Conservation (phyloP, 345 rosid species). For the Eucalyptus microcorys region DNA sequence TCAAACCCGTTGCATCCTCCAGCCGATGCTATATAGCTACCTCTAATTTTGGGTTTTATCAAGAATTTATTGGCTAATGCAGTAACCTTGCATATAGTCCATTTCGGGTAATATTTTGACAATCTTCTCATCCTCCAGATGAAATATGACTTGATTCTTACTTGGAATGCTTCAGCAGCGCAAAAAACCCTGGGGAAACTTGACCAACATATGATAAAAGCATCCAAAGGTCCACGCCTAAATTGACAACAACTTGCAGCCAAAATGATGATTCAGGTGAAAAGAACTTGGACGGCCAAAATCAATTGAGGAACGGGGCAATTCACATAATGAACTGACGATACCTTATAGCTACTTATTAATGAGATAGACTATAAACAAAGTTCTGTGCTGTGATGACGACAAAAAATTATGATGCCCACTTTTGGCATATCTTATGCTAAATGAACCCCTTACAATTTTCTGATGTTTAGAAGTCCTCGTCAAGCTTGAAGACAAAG, state of each 20-base stretch:
- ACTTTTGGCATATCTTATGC: background rate
- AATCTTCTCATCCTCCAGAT: background rate
- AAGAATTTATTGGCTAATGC: background rate
- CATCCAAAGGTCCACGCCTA: background rate
- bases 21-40: background rate
- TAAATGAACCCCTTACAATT: background rate
- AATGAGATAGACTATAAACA: background rate
- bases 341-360: background rate
- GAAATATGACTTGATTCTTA: background rate
- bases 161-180: background rate
- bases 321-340: background rate
- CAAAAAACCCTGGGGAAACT: background rate
- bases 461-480: conserved; percentile 38
- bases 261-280: background rate
- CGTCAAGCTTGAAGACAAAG: conserved; percentile 60
- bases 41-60: background rate
- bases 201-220: background rate
- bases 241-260: background rate
- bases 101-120: background rate
- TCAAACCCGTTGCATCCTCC: background rate
- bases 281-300: background rate
- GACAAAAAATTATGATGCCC: background rate
- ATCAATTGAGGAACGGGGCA: background rate
- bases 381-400: background rate
- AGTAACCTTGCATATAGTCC: background rate